Percentiles rank a stretch among this genome's conserved stretches.
These are phyloP conservation scores for Tuber microsphaerosporum DNA, from an alignment of 495 filamentous ascomycete genomes.

Conservation along the genomic window DNA sequence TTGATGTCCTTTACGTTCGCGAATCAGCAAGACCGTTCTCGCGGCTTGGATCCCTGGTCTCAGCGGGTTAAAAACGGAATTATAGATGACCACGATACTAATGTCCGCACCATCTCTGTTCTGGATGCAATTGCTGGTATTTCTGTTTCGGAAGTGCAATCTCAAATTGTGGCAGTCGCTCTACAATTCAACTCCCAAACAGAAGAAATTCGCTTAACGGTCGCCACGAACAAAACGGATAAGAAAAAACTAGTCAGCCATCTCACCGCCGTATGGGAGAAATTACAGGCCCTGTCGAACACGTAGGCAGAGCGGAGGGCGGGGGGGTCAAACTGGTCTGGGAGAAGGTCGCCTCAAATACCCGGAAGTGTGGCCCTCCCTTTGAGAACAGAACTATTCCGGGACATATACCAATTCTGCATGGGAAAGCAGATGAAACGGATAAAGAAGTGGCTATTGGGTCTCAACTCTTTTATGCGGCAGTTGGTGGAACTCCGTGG, in stretches of 20 bases:
- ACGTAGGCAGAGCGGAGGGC: neutral
- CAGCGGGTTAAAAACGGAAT: neutral
- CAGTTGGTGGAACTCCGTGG: neutral
- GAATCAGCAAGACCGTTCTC: neutral
- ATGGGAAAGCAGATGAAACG: neutral
- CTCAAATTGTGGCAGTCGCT: neutral
- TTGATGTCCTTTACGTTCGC: neutral
- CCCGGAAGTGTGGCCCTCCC: neutral
- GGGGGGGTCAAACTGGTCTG: neutral
- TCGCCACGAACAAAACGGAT: neutral
- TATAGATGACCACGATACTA: neutral
- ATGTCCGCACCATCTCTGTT: neutral
- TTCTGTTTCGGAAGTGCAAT: neutral
- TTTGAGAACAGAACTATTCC: neutral
- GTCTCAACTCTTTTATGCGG: neutral
- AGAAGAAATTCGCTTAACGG: neutral
- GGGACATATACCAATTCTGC: neutral
- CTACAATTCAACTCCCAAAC: neutral
- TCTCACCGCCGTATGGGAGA: neutral
- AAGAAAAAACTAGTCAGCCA: neutral
- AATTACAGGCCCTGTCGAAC: neutral
- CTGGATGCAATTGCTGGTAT: constrained; percentile 4
- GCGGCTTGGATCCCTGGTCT: neutral
- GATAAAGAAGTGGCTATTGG: neutral
- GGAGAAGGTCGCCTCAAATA: neutral